Percentiles rank a stretch among this genome's conserved stretches.
These are phyloP conservation scores for Lactifluus hygrophoroides DNA, from an alignment of 768 basidiomycete species.

Conservation along the genomic window DNA sequence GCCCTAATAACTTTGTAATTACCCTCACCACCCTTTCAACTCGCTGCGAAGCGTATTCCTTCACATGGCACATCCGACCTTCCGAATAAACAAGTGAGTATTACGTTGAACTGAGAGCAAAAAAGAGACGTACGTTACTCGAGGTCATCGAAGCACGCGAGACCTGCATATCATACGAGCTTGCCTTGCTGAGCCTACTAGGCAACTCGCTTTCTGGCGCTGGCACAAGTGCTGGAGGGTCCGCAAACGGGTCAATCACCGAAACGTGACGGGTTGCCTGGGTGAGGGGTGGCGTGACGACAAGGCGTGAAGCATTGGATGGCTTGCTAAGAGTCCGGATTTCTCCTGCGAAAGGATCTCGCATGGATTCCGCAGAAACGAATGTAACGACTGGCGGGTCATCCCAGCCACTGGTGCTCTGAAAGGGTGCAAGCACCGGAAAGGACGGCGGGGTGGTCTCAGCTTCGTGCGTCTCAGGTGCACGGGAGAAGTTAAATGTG, in stretches of 20 bases:
- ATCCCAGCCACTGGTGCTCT: not conserved
- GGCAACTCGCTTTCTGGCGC: not conserved
- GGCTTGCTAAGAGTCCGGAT: not conserved
- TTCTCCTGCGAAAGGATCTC: not conserved
- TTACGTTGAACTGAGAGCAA: not conserved
- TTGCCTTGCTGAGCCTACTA: conserved; percentile 3
- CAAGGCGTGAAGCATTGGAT: not conserved
- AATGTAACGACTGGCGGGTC: not conserved
- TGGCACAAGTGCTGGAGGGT: not conserved
- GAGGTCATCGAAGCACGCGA: not conserved
- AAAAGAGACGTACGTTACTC: not conserved
- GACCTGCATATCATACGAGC: not conserved
- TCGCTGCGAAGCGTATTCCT: too few species aligned
- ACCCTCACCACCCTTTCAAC: not conserved
- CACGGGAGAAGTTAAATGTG: not conserved
- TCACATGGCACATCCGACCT: conserved; percentile 36
- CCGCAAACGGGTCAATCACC: not conserved
- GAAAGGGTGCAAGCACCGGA: not conserved
- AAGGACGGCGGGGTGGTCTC: not conserved
- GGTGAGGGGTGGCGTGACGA: not conserved
- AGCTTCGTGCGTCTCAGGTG: not conserved
- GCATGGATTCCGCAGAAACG: not conserved
- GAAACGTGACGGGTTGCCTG: not conserved
- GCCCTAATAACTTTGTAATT: not conserved
- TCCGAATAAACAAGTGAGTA: conserved; percentile 30